Evolutionary conservation across 2,329 filamentous ascomycete species (phyloP).

Genomic region (Talaromyces sp.): DNA sequence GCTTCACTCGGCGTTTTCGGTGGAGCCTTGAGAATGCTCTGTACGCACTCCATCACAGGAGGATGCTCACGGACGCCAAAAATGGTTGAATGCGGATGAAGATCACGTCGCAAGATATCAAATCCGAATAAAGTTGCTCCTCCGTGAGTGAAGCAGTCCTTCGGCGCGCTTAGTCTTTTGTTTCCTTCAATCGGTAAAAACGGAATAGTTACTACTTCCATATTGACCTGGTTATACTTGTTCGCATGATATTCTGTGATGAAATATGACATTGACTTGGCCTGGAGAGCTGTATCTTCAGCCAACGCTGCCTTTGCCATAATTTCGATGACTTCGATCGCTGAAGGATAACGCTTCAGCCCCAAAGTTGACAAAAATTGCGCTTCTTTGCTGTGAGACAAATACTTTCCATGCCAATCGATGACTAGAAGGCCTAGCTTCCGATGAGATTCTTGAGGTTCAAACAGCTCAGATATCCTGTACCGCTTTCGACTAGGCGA

Average conservation of each 20-base stretch:
- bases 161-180: conserved; percentile 65
- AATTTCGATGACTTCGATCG: conserved; percentile 70
- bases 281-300: conserved; percentile 55
- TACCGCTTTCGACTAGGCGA: conserved; percentile 56
- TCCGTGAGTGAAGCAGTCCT: conserved; percentile 77
- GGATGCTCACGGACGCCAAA: conserved; percentile 85
- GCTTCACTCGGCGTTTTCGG: conserved; percentile 67
- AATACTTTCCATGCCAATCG: conserved; percentile 75
- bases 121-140: conserved; percentile 76
- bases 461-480: conserved; percentile 74
- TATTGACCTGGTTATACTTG: conserved; percentile 65
- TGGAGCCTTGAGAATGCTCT: conserved; percentile 66
- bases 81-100: conserved; percentile 77
- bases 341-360: conserved; percentile 66
- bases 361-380: conserved; percentile 71
- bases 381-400: conserved; percentile 65
- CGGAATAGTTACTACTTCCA: conserved; percentile 52
- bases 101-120: conserved; percentile 67
- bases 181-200: conserved; percentile 71
- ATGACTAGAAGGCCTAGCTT: conserved; percentile 70
- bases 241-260: conserved; percentile 75
- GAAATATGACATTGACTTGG: conserved; percentile 75
- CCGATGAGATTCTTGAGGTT: conserved; percentile 69
- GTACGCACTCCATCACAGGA: conserved; percentile 70
- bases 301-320: conserved; percentile 62